These are phyloP conservation scores for Wickerhamomyces sydowiorum DNA, from an alignment of 805 yeast species.

Conservation along the genomic window DNA sequence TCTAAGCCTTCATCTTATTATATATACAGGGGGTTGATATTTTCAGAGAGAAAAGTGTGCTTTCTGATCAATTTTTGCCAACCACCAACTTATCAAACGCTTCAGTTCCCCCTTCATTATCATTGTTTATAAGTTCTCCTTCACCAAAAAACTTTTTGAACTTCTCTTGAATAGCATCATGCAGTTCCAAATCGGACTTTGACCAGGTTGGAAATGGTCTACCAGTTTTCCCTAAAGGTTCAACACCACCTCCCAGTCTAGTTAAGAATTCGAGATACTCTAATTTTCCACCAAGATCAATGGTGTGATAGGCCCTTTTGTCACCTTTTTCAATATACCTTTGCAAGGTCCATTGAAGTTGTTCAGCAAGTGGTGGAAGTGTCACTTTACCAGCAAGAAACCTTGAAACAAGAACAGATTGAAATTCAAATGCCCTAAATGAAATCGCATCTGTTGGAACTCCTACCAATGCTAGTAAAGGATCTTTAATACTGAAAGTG, in stretches of 20 bases:
- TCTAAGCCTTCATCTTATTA: no score
- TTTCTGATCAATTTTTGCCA: no score
- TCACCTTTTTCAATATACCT: conserved; percentile 25
- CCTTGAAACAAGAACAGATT: conserved; percentile 27
- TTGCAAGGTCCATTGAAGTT: conserved; percentile 25
- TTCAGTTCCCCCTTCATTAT: no score
- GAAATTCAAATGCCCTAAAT: conserved; percentile 29
- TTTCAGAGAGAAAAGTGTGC: no score
- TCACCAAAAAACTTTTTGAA: conserved; percentile 15
- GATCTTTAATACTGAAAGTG: conserved; percentile 29
- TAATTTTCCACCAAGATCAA: conserved; percentile 28
- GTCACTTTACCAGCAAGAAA: conserved; percentile 25
- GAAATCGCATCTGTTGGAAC: conserved; percentile 26
- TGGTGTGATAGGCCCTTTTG: conserved; percentile 27
- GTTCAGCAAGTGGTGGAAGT: conserved; percentile 26
- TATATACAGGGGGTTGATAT: no score
- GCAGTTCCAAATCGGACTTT: conserved; percentile 24
- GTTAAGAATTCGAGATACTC: conserved; percentile 22
- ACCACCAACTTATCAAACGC: no score
- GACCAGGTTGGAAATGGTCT: conserved; percentile 19
- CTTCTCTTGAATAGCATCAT: conserved; percentile 6
- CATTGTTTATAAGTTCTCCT: not conserved
- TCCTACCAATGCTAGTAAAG: conserved; percentile 29
- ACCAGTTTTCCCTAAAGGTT: conserved; percentile 12
- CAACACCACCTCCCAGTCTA: conserved; percentile 23